Evolutionary conservation across 345 rosid genomes (phyloP).

Genomic region (Chamaenerion angustifolium): DNA sequence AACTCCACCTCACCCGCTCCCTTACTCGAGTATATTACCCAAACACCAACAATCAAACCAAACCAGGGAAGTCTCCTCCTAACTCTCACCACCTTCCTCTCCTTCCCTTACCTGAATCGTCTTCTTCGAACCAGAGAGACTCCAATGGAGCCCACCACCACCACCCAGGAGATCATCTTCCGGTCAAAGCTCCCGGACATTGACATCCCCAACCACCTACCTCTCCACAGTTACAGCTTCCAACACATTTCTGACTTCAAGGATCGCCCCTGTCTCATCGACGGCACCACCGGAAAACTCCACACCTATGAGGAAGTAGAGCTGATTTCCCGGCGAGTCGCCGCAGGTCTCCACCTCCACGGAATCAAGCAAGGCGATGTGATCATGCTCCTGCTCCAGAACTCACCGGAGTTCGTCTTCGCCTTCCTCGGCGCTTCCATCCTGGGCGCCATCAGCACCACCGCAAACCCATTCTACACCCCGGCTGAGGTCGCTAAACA

Average conservation of each 20-base stretch:
- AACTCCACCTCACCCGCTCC: too few relatives aligned
- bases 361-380: constrained; percentile 54
- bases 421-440: constrained; percentile 66
- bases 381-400: constrained; percentile 62
- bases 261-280: constrained; percentile 56
- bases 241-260: constrained; percentile 31
- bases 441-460: constrained; percentile 50
- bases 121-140: background rate
- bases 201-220: constrained; percentile 55
- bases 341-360: constrained; percentile 37
- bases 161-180: constrained; percentile 31
- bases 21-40: too few relatives aligned
- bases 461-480: constrained; percentile 78
- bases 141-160: constrained; percentile 19
- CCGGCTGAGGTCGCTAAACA: constrained; percentile 65
- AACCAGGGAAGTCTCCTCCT: too few relatives aligned
- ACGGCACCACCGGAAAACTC: constrained; percentile 43
- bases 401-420: constrained; percentile 57
- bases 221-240: constrained; percentile 48
- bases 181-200: constrained; percentile 75
- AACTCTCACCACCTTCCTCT: background rate
- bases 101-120: background rate
- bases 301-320: constrained; percentile 63
- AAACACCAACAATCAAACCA: too few relatives aligned
- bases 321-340: constrained; percentile 39